These are phyloP conservation scores for Lasiodiplodia theobromae DNA, from an alignment of 2,329 filamentous ascomycete species.

Conservation along the genomic window DNA sequence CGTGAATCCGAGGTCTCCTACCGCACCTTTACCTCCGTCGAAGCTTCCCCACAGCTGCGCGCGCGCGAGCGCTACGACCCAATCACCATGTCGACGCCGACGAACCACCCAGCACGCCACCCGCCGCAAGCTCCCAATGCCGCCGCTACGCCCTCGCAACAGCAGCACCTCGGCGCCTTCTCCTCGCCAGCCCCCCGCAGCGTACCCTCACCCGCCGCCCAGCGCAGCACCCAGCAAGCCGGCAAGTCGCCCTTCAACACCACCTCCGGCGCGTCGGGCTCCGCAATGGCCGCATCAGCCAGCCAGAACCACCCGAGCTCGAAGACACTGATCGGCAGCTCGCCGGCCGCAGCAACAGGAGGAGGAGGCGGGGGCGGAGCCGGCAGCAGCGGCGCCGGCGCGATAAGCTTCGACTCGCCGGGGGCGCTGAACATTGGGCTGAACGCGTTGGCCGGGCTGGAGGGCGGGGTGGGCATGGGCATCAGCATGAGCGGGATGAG, in stretches of 20 bases:
- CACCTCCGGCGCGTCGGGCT: not conserved
- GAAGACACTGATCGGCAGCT: slow-evolving; percentile 33
- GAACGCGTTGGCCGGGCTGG: slow-evolving; percentile 50
- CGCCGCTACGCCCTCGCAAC: slow-evolving; percentile 33
- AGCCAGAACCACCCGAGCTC: slow-evolving; percentile 32
- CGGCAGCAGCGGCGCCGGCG: slow-evolving; percentile 33
- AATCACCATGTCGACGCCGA: slow-evolving; percentile 26
- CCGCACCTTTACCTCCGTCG: not conserved
- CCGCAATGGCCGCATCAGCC: slow-evolving; percentile 16
- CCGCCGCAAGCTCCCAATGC: slow-evolving; percentile 12
- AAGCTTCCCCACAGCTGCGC: not conserved
- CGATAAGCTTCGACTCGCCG: slow-evolving; percentile 51
- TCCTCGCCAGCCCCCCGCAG: slow-evolving; percentile 52
- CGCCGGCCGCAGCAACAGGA: slow-evolving; percentile 29
- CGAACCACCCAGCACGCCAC: slow-evolving; percentile 26
- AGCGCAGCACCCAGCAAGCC: slow-evolving; percentile 40
- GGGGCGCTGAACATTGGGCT: slow-evolving; percentile 38
- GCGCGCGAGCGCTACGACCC: not conserved
- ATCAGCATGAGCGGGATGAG: slow-evolving; percentile 52
- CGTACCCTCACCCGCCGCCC: slow-evolving; percentile 40
- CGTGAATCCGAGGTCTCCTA: slow-evolving; percentile 1
- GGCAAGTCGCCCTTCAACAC: slow-evolving; percentile 46
- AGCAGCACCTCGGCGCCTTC: slow-evolving; percentile 46
- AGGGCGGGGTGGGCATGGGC: slow-evolving; percentile 50
- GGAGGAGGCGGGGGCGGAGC: too few relatives aligned